phyloP scores from a whole-genome alignment of 2,329 filamentous ascomycete genomes.

The Penicillium sp. region DNA sequence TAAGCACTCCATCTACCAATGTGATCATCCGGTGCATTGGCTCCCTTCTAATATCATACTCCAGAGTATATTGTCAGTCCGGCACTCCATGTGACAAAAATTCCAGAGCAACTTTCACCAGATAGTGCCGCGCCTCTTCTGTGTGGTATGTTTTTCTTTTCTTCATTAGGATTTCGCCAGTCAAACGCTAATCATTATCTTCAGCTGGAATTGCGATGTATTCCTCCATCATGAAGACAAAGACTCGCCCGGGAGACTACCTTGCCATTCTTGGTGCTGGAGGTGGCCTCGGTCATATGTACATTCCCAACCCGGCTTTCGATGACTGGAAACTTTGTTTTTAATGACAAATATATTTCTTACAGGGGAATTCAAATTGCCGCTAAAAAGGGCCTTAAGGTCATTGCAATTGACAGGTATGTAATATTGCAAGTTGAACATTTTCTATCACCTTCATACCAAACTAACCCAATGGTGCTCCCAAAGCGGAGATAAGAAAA shows the following conservation, averaged over 20 bases:
- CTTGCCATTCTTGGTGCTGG: conserved; percentile 39
- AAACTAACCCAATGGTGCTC: neutral
- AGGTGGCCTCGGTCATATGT: conserved; percentile 43
- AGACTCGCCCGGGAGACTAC: conserved; percentile 35
- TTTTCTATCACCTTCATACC: neutral
- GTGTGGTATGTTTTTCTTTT: conserved; percentile 30
- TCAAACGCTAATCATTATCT: neutral
- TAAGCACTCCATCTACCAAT: conserved; percentile 5
- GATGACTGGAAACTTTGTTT: neutral
- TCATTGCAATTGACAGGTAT: conserved; percentile 41
- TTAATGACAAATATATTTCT: neutral
- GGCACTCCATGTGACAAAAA: conserved; percentile 37
- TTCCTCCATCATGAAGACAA: conserved; percentile 40
- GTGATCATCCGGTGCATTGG: neutral
- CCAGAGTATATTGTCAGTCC: conserved; percentile 38
- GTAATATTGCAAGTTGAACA: neutral
- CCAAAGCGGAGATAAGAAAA: conserved; percentile 34
- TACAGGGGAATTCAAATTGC: conserved; percentile 40
- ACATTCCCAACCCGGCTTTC: neutral
- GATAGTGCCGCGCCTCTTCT: conserved; percentile 38
- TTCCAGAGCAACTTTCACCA: conserved; percentile 32
- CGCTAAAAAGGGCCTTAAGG: conserved; percentile 34
- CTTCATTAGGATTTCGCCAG: neutral
- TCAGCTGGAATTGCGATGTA: conserved; percentile 41
- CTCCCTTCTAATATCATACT: neutral